These are phyloP conservation scores for Aspergillus caelatus DNA, from an alignment of 2,329 filamentous ascomycete species.

Conservation along the genomic window DNA sequence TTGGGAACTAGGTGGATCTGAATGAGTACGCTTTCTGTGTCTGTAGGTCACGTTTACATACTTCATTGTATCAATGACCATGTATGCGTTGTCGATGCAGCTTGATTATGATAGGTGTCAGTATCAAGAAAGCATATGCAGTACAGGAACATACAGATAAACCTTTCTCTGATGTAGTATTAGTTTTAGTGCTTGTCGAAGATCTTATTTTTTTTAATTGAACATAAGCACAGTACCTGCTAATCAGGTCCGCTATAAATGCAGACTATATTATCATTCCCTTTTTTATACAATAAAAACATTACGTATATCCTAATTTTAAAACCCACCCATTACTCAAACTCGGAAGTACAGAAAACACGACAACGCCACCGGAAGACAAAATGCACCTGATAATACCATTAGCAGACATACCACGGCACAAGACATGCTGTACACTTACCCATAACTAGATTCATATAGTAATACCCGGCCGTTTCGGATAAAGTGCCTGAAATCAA, in stretches of 20 bases:
- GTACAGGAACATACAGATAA: neutral
- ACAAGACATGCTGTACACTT: neutral
- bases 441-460: constrained; percentile 22
- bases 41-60: no score
- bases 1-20: no score
- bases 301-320: neutral
- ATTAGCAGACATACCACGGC: neutral
- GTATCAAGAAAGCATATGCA: neutral
- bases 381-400: neutral
- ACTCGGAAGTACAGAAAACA: neutral
- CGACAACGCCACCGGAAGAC: neutral
- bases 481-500: constrained; percentile 23
- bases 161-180: neutral
- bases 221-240: neutral
- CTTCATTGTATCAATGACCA: no score
- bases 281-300: neutral
- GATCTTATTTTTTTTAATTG: neutral
- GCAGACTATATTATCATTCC: neutral
- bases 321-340: neutral
- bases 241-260: neutral
- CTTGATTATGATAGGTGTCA: no score
- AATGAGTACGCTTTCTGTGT: no score
- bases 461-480: constrained; percentile 23
- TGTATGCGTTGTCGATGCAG: no score
- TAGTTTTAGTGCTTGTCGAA: neutral